Evolutionary conservation across 2,329 filamentous ascomycete genomes (phyloP), one percentile per base, ranked within the genome.

Genomic region (Podosphaera xanthii): DNA sequence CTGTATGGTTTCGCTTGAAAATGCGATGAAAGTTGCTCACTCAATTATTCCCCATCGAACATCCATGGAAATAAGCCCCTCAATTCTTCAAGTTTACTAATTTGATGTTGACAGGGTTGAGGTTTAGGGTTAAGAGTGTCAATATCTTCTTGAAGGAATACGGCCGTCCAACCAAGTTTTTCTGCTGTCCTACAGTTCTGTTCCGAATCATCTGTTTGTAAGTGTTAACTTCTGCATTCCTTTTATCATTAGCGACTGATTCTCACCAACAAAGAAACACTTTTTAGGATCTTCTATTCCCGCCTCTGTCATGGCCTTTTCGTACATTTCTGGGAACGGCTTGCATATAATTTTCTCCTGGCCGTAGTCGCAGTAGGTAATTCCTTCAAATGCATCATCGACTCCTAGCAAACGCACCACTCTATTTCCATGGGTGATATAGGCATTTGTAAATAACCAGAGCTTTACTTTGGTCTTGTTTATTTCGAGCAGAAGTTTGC

Each of bases 371-470:
- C 94, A 98, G 70, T 82, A 98, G 0, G 92, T 98, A 62, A 97
- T 81, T 6, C 92, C 92, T 63, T 97, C 91, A 68, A 98, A 98
- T 34, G 91, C 73, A 69, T 95, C 87, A 1, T 94, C 89, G 33
- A 98, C 75, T 1, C 79, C 83, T 1, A 98, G 75, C 30, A 98
- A 74, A 61, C 77, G 81, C 10, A 96, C 81, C 0, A 98, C 92
- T 49, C 89, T 75, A 67, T 80, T 83, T 38, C 82, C 92, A 67
- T 98, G 92, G 40, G 77, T 97, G 63, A 94, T 75, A 67, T 98
- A 96, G 31, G 94, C 92, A 68, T 98, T 98, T 1, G 94, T 98
- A 67, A 98, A 84, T 1, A 98, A 80, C 92, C 94, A 98, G 36
- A 89, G 74, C 63, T 82, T 88, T 63, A 96, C 86, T 69, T 94